Percentiles rank a stretch among this genome's conserved stretches.
Conservation (phyloP, 2,329 filamentous ascomycete species). For the Beauveria sp. region DNA sequence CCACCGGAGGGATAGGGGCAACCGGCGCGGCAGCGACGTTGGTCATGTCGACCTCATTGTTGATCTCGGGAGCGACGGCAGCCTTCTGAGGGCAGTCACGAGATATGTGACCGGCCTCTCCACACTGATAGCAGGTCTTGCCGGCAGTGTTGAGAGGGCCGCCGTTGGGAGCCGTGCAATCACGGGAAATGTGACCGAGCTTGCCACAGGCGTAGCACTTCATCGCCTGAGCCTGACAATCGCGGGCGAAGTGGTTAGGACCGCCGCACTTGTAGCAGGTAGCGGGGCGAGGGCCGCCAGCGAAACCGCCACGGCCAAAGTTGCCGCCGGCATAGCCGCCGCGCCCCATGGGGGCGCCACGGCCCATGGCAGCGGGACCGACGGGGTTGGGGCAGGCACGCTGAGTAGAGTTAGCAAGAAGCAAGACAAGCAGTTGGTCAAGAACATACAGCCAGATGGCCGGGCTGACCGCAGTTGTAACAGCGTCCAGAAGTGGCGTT, state of each 20-base stretch:
- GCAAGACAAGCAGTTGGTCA: background rate
- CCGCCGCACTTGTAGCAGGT: conserved; percentile 72
- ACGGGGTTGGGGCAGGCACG: conserved; percentile 77
- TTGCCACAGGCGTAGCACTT: conserved; percentile 98
- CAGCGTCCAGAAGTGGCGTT: conserved; percentile 77
- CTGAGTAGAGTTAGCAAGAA: conserved; percentile 27
- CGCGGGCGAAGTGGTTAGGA: conserved; percentile 95
- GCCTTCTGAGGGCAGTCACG: conserved; percentile 81
- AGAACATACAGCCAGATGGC: conserved; percentile 74
- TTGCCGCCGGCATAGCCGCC: conserved; percentile 56
- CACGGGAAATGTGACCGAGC: conserved; percentile 83
- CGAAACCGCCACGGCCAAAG: conserved; percentile 65
- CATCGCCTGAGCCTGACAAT: conserved; percentile 97
- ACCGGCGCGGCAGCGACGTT: conserved; percentile 36
- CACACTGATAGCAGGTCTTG: conserved; percentile 98
- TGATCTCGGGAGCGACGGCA: conserved; percentile 41
- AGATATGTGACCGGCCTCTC: conserved; percentile 91
- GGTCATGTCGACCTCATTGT: conserved; percentile 34
- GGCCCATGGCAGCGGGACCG: conserved; percentile 48
- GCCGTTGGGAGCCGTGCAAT: conserved; percentile 95
- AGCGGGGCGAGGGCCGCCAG: conserved; percentile 58
- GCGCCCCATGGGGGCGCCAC: conserved; percentile 60
- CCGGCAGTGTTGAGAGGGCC: conserved; percentile 91
- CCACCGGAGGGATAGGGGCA: conserved; percentile 35
- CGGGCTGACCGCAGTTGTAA: conserved; percentile 92